A percentile compares a stretch with the other conserved stretches of the same genome.
Conservation (phyloP, 352 stramenopile species). For the Globisporangium cederbergense region DNA sequence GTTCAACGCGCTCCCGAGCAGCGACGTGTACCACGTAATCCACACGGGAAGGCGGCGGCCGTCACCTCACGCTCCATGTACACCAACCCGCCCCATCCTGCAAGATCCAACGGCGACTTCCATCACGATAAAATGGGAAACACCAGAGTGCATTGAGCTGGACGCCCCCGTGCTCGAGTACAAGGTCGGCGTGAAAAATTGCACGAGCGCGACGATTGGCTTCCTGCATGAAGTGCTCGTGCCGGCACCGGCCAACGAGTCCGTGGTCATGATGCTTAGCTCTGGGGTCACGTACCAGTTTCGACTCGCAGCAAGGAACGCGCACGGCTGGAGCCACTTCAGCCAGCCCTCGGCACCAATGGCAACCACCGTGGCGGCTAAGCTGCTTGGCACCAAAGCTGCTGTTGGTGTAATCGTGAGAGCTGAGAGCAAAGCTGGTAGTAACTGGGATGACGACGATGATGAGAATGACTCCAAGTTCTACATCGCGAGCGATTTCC, state of each 20-base stretch:
- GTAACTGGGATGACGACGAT: background rate
- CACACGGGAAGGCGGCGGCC: constrained; percentile 51
- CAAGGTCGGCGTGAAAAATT: constrained; percentile 62
- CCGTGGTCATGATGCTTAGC: constrained; percentile 59
- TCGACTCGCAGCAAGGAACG: constrained; percentile 65
- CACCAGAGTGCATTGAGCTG: constrained; percentile 21
- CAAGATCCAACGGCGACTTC: constrained; percentile 43
- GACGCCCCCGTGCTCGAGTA: constrained; percentile 41
- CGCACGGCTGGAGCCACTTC: constrained; percentile 62
- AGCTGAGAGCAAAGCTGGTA: background rate
- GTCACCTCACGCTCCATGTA: constrained; percentile 34
- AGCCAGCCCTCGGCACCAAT: constrained; percentile 61
- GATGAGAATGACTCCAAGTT: constrained; percentile 9
- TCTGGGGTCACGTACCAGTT: constrained; percentile 86
- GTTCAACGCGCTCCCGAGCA: constrained; percentile 77
- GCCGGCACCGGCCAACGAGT: constrained; percentile 15
- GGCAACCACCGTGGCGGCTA: constrained; percentile 35
- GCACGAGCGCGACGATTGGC: constrained; percentile 42
- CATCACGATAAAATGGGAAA: constrained; percentile 44
- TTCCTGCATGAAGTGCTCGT: constrained; percentile 50
- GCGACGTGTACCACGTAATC: constrained; percentile 80
- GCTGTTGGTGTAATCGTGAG: background rate
- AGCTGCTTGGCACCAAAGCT: constrained; percentile 5
- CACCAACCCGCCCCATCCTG: constrained; percentile 33
- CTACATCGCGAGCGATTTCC: constrained; percentile 33